Evolutionary conservation across 75 land plant species (phyloP).

Genomic region (Sequoiadendron giganteum): DNA sequence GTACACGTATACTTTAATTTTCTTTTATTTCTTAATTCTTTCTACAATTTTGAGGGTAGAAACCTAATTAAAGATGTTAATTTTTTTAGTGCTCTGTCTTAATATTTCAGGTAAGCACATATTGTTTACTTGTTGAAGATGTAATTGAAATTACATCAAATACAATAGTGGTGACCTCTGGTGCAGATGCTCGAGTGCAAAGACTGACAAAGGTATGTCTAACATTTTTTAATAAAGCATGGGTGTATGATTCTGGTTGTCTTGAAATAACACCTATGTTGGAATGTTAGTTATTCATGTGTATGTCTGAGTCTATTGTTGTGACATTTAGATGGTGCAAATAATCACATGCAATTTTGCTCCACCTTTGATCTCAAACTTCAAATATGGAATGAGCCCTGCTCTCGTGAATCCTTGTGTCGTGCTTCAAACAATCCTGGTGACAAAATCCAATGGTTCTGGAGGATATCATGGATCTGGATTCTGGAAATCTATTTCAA

Average conservation of each 20-base stretch:
- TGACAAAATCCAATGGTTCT: neutral
- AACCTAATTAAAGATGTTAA: neutral
- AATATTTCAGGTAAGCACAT: constrained; percentile 67
- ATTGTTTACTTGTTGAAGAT: constrained; percentile 66
- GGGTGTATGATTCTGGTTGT: neutral
- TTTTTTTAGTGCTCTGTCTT: neutral
- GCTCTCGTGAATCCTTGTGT: neutral
- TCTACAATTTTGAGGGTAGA: neutral
- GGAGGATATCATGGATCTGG: neutral
- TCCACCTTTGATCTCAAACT: neutral
- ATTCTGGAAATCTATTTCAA: neutral
- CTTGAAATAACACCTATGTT: neutral
- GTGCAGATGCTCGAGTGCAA: constrained; percentile 53
- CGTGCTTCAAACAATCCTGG: neutral
- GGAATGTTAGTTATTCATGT: neutral
- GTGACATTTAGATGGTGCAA: neutral
- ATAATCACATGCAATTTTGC: neutral
- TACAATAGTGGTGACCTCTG: constrained; percentile 53
- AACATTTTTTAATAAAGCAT: neutral
- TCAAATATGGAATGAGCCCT: neutral
- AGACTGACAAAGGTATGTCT: constrained; percentile 67
- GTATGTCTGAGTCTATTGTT: neutral
- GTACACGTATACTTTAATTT: neutral
- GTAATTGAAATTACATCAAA: constrained; percentile 62
- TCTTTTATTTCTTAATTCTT: neutral